These are phyloP conservation scores for Recurvomyces mirabilis DNA, from an alignment of 495 filamentous ascomycete species.

Conservation along the genomic window DNA sequence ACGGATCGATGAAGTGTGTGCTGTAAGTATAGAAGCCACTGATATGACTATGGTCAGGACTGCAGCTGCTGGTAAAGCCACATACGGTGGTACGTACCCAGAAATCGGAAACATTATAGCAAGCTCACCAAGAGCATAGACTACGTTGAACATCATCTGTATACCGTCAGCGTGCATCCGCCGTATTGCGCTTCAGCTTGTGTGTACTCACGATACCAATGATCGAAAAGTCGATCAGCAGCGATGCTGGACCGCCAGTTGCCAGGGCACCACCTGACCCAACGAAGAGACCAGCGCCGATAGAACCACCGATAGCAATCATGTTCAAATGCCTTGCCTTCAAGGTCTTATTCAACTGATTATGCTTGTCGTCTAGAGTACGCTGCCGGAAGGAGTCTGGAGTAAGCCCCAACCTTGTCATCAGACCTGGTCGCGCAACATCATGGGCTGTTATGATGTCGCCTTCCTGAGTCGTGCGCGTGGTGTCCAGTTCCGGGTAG, in stretches of 20 bases:
- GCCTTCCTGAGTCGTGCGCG: background rate
- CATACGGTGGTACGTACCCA: no score
- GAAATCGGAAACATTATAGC: slow-evolving; percentile 60
- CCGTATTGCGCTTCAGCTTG: background rate
- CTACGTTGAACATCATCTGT: slow-evolving; percentile 41
- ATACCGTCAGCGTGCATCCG: no score
- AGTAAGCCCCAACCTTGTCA: slow-evolving; percentile 26
- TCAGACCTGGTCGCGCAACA: slow-evolving; percentile 8
- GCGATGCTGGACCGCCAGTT: slow-evolving; percentile 26
- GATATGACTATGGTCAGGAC: no score
- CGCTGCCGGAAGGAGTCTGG: slow-evolving; percentile 24
- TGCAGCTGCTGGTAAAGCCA: no score
- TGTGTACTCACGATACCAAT: slow-evolving; percentile 30
- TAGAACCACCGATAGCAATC: slow-evolving; percentile 32
- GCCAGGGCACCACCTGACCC: slow-evolving; percentile 25
- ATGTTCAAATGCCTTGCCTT: slow-evolving; percentile 23
- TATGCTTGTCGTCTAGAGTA: slow-evolving; percentile 16
- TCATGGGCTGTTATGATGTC: background rate
- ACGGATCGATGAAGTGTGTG: slow-evolving; percentile 36
- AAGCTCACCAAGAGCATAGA: slow-evolving; percentile 60
- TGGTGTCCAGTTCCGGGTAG: background rate
- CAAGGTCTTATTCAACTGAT: slow-evolving; percentile 27
- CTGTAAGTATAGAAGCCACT: no score
- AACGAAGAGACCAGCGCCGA: slow-evolving; percentile 31
- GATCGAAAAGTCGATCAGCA: slow-evolving; percentile 39